These are phyloP conservation scores for Mycena albidolilacea DNA, from an alignment of 768 basidiomycete genomes.

Conservation along the genomic window DNA sequence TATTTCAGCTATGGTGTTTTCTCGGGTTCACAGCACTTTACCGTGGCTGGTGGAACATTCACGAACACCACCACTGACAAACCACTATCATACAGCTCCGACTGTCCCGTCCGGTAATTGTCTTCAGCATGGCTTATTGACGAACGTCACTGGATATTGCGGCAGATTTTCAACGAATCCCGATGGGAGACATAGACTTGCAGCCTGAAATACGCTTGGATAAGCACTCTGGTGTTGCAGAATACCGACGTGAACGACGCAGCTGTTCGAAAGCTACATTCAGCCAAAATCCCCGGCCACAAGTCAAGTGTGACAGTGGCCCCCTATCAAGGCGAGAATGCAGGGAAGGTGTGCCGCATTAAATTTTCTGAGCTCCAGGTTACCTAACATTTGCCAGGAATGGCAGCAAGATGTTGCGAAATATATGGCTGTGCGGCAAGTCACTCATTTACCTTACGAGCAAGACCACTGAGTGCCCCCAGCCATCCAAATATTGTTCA, in stretches of 20 bases:
- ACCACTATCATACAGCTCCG: not conserved
- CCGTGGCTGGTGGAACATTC: slow-evolving; percentile 6
- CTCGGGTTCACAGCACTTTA: not conserved
- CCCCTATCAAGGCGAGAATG: slow-evolving; percentile 5
- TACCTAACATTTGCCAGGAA: not conserved
- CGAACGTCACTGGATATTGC: not conserved
- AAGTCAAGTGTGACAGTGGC: not conserved
- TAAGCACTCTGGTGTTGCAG: not conserved
- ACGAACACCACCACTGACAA: not conserved
- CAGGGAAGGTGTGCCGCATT: not conserved
- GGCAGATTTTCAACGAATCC: slow-evolving; percentile 5
- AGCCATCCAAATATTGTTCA: slow-evolving; percentile 20
- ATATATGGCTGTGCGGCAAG: slow-evolving; percentile 1
- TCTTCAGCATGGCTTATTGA: no score
- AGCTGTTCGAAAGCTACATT: not conserved
- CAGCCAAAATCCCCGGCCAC: not conserved
- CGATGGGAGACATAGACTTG: slow-evolving; percentile 15
- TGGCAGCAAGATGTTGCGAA: not conserved
- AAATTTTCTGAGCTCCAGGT: no score
- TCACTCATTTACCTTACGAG: not conserved
- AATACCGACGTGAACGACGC: not conserved
- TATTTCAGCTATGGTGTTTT: slow-evolving; percentile 11
- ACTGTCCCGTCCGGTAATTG: not conserved
- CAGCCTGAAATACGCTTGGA: not conserved
- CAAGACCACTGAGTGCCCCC: not conserved